These are phyloP conservation scores for Xenoacremonium recifei DNA, from an alignment of 2,329 filamentous ascomycete genomes.

Conservation along the genomic window DNA sequence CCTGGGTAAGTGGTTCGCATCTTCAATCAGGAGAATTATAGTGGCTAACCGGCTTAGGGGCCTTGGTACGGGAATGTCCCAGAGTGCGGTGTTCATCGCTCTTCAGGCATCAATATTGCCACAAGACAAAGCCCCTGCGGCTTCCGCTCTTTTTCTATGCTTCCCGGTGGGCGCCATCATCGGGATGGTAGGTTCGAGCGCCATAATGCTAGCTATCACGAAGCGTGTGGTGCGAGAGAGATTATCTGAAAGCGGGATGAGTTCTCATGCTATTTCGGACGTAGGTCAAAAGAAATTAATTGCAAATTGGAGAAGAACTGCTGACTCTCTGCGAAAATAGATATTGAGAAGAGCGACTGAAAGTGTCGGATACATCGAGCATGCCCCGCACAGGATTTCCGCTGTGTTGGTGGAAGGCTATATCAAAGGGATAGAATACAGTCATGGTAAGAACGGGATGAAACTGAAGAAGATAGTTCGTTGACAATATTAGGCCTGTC, in stretches of 20 bases:
- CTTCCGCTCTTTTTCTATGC: conserved; percentile 40
- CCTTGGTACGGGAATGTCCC: conserved; percentile 39
- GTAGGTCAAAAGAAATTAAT: conserved; percentile 2
- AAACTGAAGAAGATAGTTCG: too few species aligned
- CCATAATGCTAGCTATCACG: conserved; percentile 22
- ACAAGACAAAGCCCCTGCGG: conserved; percentile 37
- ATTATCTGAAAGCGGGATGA: conserved; percentile 11
- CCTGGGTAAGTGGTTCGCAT: conserved; percentile 38
- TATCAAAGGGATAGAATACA: conserved; percentile 17
- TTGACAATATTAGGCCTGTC: too few species aligned
- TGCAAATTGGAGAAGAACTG: neutral
- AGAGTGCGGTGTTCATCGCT: conserved; percentile 41
- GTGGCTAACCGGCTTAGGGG: conserved; percentile 23
- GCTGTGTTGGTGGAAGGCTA: conserved; percentile 11
- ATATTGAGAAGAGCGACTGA: conserved; percentile 15
- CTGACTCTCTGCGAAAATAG: conserved; percentile 8
- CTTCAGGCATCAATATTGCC: conserved; percentile 39
- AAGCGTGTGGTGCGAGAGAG: conserved; percentile 10
- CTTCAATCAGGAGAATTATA: too few species aligned
- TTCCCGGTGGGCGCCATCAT: conserved; percentile 36
- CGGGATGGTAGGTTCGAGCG: conserved; percentile 38
- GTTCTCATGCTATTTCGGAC: conserved; percentile 4
- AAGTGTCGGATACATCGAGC: conserved; percentile 16
- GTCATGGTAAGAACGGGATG: conserved; percentile 17
- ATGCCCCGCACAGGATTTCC: conserved; percentile 12